Evolutionary conservation across 139 green algal species (phyloP).

Genomic region (Chlorella sp.): DNA sequence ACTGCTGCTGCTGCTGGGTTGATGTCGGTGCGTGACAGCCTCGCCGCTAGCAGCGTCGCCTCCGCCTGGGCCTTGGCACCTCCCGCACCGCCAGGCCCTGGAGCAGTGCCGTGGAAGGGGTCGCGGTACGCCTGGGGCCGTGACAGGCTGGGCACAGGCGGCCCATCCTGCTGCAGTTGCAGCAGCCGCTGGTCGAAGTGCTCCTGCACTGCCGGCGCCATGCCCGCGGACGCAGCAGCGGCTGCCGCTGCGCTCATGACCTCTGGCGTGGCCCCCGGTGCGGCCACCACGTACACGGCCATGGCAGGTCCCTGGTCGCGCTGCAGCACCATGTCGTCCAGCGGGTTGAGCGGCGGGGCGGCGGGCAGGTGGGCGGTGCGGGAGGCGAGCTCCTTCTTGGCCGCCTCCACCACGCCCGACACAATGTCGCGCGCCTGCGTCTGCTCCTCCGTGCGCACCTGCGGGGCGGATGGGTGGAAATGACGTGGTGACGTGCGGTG

Average conservation of each 20-base stretch:
- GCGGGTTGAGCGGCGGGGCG: neutral
- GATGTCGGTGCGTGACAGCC: neutral
- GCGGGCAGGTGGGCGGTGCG: neutral
- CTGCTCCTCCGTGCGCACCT: slow-evolving; percentile 31
- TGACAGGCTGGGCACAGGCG: no score
- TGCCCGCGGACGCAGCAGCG: neutral
- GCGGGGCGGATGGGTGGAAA: neutral
- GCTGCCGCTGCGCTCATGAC: neutral
- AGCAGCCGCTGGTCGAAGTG: no score
- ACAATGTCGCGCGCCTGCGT: slow-evolving; percentile 16
- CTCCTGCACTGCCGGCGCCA: neutral
- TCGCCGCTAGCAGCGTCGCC: neutral
- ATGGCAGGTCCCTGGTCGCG: neutral
- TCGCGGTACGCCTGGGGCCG: neutral
- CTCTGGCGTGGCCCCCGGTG: neutral
- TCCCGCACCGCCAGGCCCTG: neutral
- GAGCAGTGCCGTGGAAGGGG: neutral
- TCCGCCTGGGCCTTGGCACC: neutral
- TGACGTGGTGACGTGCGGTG: no score
- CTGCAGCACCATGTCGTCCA: neutral
- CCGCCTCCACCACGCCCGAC: neutral
- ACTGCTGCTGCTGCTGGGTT: neutral
- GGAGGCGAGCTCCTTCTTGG: neutral
- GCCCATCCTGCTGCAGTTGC: neutral
- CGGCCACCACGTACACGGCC: neutral